These are phyloP conservation scores for Ogataea ramenticola DNA, from an alignment of 805 yeast species.

Conservation along the genomic window DNA sequence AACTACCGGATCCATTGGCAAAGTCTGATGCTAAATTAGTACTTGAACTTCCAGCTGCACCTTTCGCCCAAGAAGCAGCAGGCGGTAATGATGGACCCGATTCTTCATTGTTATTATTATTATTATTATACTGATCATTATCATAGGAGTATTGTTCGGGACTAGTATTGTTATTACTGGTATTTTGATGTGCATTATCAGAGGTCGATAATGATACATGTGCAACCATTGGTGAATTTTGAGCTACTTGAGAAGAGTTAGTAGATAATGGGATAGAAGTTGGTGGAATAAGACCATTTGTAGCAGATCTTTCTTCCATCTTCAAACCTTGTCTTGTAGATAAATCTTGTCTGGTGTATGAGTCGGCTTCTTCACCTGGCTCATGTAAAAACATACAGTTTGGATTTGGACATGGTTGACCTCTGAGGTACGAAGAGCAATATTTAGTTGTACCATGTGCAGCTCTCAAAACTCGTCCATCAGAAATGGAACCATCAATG, in stretches of 20 bases:
- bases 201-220: neutral
- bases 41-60: constrained; percentile 7
- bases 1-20: constrained; percentile 49
- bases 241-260: neutral
- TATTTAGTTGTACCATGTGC: constrained; percentile 98
- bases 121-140: neutral
- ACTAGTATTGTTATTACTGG: no score
- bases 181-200: neutral
- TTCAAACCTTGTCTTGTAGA: constrained; percentile 67
- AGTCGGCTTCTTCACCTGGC: constrained; percentile 99
- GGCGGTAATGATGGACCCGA: constrained; percentile 45
- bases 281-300: constrained; percentile 28
- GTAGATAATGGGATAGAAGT: constrained; percentile 8
- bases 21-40: neutral
- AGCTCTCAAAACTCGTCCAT: constrained; percentile 83
- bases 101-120: neutral
- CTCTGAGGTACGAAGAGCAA: constrained; percentile 92
- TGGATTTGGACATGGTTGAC: constrained; percentile 96
- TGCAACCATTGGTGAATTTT: constrained; percentile 3
- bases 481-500: constrained; percentile 87
- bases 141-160: no score
- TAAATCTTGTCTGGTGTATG: constrained; percentile 84
- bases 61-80: constrained; percentile 59
- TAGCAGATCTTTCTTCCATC: constrained; percentile 25
- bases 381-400: constrained; percentile 98